Conservation (phyloP, 306 rosid species). For the Abrus precatorius region DNA sequence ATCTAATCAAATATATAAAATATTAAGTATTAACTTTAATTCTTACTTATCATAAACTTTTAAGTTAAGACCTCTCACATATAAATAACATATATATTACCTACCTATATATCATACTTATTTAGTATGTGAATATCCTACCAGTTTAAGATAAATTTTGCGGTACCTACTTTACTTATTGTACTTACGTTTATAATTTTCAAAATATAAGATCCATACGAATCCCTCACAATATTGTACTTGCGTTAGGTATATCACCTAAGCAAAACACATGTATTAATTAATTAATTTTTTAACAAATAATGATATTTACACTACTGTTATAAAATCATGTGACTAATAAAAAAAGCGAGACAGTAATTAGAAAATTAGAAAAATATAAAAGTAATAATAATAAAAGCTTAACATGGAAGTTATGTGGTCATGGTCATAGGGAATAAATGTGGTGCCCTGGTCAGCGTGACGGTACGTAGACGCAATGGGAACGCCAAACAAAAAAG, state of each 20-base stretch:
- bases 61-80: too few relatives aligned
- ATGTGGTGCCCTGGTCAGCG: slow-evolving; percentile 56
- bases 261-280: background rate
- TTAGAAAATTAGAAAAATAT: too few relatives aligned
- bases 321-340: too few relatives aligned
- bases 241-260: background rate
- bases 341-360: too few relatives aligned
- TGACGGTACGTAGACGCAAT: slow-evolving; percentile 81
- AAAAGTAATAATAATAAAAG: background rate
- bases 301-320: background rate
- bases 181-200: background rate
- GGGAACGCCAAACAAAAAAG: slow-evolving; percentile 59
- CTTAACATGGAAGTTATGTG: slow-evolving; percentile 51
- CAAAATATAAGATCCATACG: background rate
- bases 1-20: too few relatives aligned
- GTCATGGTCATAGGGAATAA: slow-evolving; percentile 50
- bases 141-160: too few relatives aligned
- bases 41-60: too few relatives aligned
- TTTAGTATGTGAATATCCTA: too few relatives aligned
- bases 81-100: too few relatives aligned
- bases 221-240: background rate
- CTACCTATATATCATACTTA: too few relatives aligned
- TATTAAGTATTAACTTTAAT: too few relatives aligned
- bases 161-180: too few relatives aligned
- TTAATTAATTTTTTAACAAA: background rate